These are phyloP conservation scores for Myriosclerotinia scirpicola DNA, from an alignment of 2,329 filamentous ascomycete species.

Conservation along the genomic window DNA sequence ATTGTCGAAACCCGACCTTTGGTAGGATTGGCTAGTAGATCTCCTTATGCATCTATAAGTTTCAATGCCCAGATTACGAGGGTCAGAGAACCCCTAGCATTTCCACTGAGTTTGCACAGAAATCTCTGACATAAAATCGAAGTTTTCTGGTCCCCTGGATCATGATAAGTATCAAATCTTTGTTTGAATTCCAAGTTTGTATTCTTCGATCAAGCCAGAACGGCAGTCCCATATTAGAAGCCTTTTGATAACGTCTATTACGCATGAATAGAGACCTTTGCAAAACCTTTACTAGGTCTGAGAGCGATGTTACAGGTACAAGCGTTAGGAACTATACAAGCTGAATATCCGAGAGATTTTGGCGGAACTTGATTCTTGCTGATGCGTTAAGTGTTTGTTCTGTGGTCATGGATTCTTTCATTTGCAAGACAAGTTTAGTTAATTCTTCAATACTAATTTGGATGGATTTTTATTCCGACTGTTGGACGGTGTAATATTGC, in stretches of 20 bases:
- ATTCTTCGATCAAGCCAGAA: background rate
- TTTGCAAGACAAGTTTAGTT: background rate
- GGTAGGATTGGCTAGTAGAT: background rate
- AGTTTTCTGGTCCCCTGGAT: background rate
- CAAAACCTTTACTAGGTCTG: background rate
- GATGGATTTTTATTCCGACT: background rate
- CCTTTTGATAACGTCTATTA: background rate
- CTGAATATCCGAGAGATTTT: background rate
- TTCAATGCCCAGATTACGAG: background rate
- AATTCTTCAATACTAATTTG: background rate
- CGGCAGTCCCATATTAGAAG: background rate
- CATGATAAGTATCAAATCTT: background rate
- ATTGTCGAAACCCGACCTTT: background rate
- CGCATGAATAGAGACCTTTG: background rate
- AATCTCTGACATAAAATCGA: background rate
- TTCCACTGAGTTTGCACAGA: background rate
- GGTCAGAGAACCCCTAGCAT: background rate
- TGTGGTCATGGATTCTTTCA: background rate
- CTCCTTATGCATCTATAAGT: background rate
- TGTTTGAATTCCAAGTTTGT: background rate
- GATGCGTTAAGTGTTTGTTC: background rate
- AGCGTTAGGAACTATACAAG: background rate
- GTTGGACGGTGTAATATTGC: background rate
- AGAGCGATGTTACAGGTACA: background rate
- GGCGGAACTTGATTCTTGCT: background rate